Percentiles rank a stretch among this genome's conserved stretches.
Conservation (phyloP, 208 protist genomes). For the Leishmania tropica region DNA sequence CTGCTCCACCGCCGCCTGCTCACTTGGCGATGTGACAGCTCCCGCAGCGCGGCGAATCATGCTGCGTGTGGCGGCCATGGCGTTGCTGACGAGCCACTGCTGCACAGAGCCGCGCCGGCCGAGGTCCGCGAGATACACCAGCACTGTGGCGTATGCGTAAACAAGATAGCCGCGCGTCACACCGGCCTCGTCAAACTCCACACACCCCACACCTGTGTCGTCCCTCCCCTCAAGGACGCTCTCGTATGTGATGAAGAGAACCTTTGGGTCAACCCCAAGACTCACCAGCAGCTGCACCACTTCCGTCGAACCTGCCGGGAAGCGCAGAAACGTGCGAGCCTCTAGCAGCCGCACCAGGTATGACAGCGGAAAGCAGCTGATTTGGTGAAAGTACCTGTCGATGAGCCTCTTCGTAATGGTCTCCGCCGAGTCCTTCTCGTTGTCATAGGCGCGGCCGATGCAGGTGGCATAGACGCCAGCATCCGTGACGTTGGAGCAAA, state of each 20-base stretch:
- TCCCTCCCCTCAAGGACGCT: conserved; percentile 57
- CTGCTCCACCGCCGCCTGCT: conserved; percentile 18
- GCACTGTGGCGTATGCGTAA: conserved; percentile 62
- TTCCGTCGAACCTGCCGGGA: conserved; percentile 45
- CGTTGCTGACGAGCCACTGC: conserved; percentile 33
- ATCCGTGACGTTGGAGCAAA: conserved; percentile 58
- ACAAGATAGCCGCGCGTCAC: conserved; percentile 49
- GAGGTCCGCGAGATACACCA: conserved; percentile 50
- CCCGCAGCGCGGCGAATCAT: conserved; percentile 24
- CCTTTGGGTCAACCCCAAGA: conserved; percentile 63
- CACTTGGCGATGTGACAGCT: conserved; percentile 3
- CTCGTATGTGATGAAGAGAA: conserved; percentile 73
- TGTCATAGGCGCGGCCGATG: conserved; percentile 62
- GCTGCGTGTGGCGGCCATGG: conserved; percentile 23
- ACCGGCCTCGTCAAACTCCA: conserved; percentile 24
- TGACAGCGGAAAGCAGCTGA: conserved; percentile 62
- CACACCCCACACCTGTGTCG: conserved; percentile 37
- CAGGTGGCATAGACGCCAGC: conserved; percentile 59
- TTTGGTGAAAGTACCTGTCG: conserved; percentile 48
- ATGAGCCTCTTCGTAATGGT: conserved; percentile 69
- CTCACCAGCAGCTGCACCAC: conserved; percentile 69
- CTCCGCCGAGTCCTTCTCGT: conserved; percentile 42
- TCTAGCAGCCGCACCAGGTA: conserved; percentile 76
- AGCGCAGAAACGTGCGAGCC: conserved; percentile 40
- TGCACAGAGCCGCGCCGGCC: conserved; percentile 37